Evolutionary conservation across 2,329 filamentous ascomycete genomes (phyloP), one percentile per base, ranked within the genome.

Genomic region (Monosporascus sp.): DNA sequence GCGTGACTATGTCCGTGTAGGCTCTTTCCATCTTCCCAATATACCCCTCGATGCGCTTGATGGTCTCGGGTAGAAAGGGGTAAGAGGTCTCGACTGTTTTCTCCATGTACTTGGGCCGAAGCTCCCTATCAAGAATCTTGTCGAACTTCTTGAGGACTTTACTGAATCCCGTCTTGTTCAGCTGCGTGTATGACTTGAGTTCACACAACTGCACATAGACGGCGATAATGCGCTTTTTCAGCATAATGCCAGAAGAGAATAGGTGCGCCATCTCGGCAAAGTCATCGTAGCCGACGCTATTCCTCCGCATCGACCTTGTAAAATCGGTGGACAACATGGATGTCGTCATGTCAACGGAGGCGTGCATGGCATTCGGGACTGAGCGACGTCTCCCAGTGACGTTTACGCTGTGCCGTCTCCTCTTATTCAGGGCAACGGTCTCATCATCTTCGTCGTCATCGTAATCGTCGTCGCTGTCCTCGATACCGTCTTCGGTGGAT

Each of bases 71-170:
- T 48, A 82, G 82, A 73, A 99, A 99, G 1, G 91, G 88, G 63
- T 94, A 89, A 1, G 92, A 88, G 1, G 85, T 78, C 54, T 89
- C 84, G 51, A 99, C 91, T 37, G 82, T 78, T 35, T 82, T 74
- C 52, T 83, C 79, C 70, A 97, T 84, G 69, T 96, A 99, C 46
- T 79, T 76, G 16, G 82, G 76, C 60, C 93, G 91, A 52, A 97
- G 77, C 62, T 86, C 86, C 59, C 87, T 86, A 70, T 97, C 88
- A 54, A 96, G 74, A 53, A 89, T 97, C 77, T 99, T 99, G 78
- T 99, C 94, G 66, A 94, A 99, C 72, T 99, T 99, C 74, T 99
- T 99, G 61, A 97, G 75, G 1, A 96, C 92, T 73, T 99, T 99
- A 65, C 87, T 84, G 73, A 99, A 99, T 14, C 94, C 94, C 0